Percentiles rank a stretch among this genome's conserved stretches.
Evolutionary conservation across 1,284 basidiomycete genomes (phyloP).

Genomic region (Singerocomus rubriflavus): DNA sequence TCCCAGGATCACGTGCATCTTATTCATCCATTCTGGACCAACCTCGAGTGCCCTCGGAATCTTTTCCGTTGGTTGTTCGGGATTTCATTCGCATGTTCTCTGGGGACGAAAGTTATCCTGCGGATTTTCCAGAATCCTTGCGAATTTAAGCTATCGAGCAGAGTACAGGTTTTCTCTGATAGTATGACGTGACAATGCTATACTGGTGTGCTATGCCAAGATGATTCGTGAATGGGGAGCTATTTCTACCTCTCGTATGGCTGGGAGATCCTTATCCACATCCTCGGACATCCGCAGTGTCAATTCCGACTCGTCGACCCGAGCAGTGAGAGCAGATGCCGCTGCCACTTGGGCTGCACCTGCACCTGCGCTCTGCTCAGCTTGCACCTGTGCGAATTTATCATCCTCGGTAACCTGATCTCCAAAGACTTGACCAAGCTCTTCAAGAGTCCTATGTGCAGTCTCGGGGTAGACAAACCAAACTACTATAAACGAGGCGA

Average conservation of each 20-base stretch:
- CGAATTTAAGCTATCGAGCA: constrained; percentile 24
- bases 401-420: constrained; percentile 36
- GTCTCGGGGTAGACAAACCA: constrained; percentile 47
- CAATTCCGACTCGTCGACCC: constrained; percentile 24
- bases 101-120: constrained; percentile 42
- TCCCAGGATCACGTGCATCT: neutral
- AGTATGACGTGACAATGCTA: neutral
- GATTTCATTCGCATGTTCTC: constrained; percentile 44
- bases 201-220: constrained; percentile 1
- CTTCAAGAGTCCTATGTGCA: constrained; percentile 44
- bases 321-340: constrained; percentile 13
- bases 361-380: constrained; percentile 14
- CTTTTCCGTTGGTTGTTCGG: constrained; percentile 31
- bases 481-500: constrained; percentile 44
- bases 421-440: constrained; percentile 48
- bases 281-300: constrained; percentile 26
- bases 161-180: constrained; percentile 1
- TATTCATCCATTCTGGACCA: neutral
- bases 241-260: constrained; percentile 19
- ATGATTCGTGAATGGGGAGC: constrained; percentile 6
- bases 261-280: constrained; percentile 18
- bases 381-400: constrained; percentile 12
- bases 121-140: constrained; percentile 45
- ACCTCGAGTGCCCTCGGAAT: constrained; percentile 5
- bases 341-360: constrained; percentile 9